Base-by-base conservation (phyloP, 345 rosid genomes). In the Eucalyptus tenuipes region DNA sequence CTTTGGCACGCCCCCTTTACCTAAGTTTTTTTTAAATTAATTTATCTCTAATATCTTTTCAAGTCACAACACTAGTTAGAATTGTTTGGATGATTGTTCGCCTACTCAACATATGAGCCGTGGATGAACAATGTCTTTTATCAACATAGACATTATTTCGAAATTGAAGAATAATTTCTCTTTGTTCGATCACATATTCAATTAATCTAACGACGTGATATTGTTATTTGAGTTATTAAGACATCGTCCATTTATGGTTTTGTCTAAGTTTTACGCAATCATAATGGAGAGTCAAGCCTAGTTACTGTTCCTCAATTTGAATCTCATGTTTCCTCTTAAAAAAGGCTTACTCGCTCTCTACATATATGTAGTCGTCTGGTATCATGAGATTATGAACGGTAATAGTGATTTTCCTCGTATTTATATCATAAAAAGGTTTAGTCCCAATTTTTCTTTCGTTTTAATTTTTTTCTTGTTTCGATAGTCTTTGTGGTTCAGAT, bases 151-250 rank as follows among this genome's bases (percentile, higher is more conserved):
- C 25, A 33, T 10, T 5, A 2, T 37, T 33, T 68, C 2, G 11
- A 68, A 68, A 20, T 68, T n/a, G 44, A 71, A 71, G 11, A 71
- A 33, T 6, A 71, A 17, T 9, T 33, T 71, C 1, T 71, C 44
- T 17, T 11, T 18, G 0, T 33, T 71, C 13, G 13, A 71, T 33
- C 44, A 17, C 24, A 5, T 17, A 17, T 68, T 18, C 45, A n/a
- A 12, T 37, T 37, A 24, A 3, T 10, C 1, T 10, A 2, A 37
- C 1, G 1, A 25, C 0, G 9, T 11, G 27, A 75, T 40, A 2
- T 40, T 40, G 7, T 20, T 22, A 75, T 75, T 40, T 75, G 29
- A 75, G 45, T 10, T 37, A 40, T 37, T 10, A 10, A 22, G 47
- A 40, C 47, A 2, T 17, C 0, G 4, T 33, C 7, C 44, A 3